These are phyloP conservation scores for Neonectria neomacrospora DNA, from an alignment of 2,329 filamentous ascomycete species.

Conservation along the genomic window DNA sequence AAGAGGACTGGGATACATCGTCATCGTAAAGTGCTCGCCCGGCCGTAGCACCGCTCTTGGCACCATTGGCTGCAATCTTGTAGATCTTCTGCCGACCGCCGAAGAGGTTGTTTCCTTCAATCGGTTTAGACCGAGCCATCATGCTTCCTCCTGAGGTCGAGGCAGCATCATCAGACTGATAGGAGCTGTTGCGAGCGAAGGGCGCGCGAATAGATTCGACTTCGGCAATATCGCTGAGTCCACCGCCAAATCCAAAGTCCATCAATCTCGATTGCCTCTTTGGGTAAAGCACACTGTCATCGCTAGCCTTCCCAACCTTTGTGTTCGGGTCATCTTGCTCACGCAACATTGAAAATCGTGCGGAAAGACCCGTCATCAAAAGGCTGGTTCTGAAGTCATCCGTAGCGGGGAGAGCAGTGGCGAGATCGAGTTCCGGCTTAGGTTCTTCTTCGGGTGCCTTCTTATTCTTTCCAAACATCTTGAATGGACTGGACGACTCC, in stretches of 20 bases:
- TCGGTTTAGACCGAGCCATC: conserved; percentile 85
- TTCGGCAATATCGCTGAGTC: conserved; percentile 87
- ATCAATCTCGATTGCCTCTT: conserved; percentile 82
- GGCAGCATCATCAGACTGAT: conserved; percentile 77
- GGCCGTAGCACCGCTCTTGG: conserved; percentile 63
- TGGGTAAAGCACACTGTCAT: conserved; percentile 89
- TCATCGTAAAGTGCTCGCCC: conserved; percentile 85
- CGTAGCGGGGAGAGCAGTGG: conserved; percentile 77
- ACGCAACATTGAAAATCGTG: conserved; percentile 94
- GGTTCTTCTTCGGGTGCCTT: conserved; percentile 66
- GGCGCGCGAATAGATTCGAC: conserved; percentile 81
- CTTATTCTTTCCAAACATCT: conserved; percentile 66
- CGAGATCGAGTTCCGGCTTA: conserved; percentile 77
- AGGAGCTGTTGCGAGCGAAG: conserved; percentile 72
- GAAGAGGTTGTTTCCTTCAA: conserved; percentile 92
- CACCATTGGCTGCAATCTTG: conserved; percentile 73
- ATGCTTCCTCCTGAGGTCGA: conserved; percentile 72
- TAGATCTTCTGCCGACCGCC: conserved; percentile 97
- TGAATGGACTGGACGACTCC: conserved; percentile 64
- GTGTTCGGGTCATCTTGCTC: conserved; percentile 94
- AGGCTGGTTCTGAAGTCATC: conserved; percentile 97
- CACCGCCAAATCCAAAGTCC: conserved; percentile 72
- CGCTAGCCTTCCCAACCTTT: conserved; percentile 91
- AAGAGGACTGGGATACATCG: conserved; percentile 84
- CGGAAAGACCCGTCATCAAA: conserved; percentile 93